Evolutionary conservation across 305 asterid species (phyloP).

Genomic region (Fraxinus velutina): DNA sequence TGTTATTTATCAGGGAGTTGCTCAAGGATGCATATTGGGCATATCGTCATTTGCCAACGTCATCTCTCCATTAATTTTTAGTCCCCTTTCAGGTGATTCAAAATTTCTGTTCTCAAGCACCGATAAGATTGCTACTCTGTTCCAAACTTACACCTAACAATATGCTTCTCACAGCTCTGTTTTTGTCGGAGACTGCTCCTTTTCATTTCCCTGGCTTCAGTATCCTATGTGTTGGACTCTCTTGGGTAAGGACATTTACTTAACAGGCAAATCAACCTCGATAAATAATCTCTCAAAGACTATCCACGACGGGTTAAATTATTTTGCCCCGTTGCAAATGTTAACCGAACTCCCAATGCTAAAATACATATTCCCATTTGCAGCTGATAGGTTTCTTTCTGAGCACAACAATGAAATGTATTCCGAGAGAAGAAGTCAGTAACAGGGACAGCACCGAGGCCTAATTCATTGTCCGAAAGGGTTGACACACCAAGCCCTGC

Average conservation of each 20-base stretch:
- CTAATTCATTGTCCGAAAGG: slow-evolving; percentile 5
- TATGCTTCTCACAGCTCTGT: slow-evolving; percentile 35
- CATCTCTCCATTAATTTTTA: slow-evolving; percentile 43
- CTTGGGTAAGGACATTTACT: slow-evolving; percentile 34
- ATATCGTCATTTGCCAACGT: slow-evolving; percentile 44
- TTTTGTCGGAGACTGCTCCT: slow-evolving; percentile 44
- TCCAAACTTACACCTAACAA: neutral
- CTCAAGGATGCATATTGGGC: slow-evolving; percentile 44
- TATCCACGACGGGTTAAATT: neutral
- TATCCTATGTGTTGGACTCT: slow-evolving; percentile 44
- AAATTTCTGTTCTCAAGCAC: neutral
- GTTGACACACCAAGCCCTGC: neutral
- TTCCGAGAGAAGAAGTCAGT: slow-evolving; percentile 18
- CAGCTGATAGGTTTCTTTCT: slow-evolving; percentile 43
- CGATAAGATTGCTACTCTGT: neutral
- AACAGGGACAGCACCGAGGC: slow-evolving; percentile 10
- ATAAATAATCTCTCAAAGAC: neutral
- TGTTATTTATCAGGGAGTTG: slow-evolving; percentile 26
- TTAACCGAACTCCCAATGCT: neutral
- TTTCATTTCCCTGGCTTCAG: slow-evolving; percentile 50
- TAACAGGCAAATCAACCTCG: neutral
- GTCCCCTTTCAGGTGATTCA: slow-evolving; percentile 47
- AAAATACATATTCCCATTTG: neutral
- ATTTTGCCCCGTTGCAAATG: neutral
- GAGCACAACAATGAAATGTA: slow-evolving; percentile 32